Conservation (phyloP, 2,329 filamentous ascomycete species). For the Alternaria angustiovoidea region DNA sequence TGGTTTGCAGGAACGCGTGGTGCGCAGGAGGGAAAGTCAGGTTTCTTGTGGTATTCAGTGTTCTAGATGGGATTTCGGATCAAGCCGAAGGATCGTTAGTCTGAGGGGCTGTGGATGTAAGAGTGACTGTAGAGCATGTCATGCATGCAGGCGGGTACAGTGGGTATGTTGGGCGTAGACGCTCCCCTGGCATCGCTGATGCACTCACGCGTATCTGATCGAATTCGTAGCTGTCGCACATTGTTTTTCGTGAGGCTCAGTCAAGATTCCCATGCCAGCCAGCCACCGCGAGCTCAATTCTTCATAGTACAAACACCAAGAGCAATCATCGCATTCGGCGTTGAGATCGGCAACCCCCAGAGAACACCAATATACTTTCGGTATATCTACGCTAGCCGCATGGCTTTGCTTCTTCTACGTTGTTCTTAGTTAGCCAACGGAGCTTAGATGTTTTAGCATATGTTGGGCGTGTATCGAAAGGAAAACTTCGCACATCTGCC, state of each 20-base stretch:
- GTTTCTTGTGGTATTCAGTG: background rate
- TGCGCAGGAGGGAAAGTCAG: background rate
- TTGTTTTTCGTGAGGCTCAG: background rate
- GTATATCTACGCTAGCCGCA: slow-evolving; percentile 5
- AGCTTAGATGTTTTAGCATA: slow-evolving; percentile 1
- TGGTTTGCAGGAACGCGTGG: background rate
- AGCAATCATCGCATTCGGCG: background rate
- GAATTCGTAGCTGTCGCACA: background rate
- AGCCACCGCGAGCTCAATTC: background rate
- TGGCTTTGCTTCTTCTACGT: slow-evolving; percentile 11
- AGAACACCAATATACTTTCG: background rate
- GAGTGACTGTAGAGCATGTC: slow-evolving; percentile 2
- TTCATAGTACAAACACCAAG: background rate
- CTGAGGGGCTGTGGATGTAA: background rate
- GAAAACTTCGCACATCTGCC: background rate
- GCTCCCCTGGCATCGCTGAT: background rate
- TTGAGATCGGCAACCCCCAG: slow-evolving; percentile 5
- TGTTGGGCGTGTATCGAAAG: slow-evolving; percentile 7
- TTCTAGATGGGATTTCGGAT: slow-evolving; percentile 6
- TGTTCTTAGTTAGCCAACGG: slow-evolving; percentile 4
- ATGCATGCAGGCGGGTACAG: background rate
- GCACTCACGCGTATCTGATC: background rate
- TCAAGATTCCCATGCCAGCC: background rate
- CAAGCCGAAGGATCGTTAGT: background rate
- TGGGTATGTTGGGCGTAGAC: background rate